Evolutionary conservation across 2,329 filamentous ascomycete species (phyloP), one percentile per base, ranked within the genome.

Genomic region (Ampelomyces quisqualis): DNA sequence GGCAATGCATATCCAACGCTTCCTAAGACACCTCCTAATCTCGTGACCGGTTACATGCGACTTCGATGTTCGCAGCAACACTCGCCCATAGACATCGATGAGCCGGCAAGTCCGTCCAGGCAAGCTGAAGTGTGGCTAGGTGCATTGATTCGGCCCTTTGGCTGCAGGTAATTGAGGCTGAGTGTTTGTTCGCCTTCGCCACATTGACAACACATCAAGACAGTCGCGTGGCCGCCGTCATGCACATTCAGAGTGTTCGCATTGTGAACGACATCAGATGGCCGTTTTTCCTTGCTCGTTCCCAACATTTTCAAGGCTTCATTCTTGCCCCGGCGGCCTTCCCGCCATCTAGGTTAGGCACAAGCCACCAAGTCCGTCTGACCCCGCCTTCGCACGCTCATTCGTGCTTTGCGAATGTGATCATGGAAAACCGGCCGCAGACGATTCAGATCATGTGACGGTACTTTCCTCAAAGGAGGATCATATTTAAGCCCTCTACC

Each of bases 121-220:
- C 41, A 43, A 60, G 61, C 58, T 63, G 49, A 49, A 53, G 47
- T 54, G 59, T 63, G 59, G 58, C 60, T 63, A 55, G 40, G 61
- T 58, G 56, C 54, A 47, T 51, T 37, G 33, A 47, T 32, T 47
- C 44, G 43, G 42, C 43, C 26, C 7, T 30, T 32, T 57, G 58
- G 52, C 43, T 52, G 45, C 53, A 52, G 34, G 13, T 30, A 36
- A 53, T 19, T 59, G 64, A 65, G 63, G 64, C 64, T 68, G 62
- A 55, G 63, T 43, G 29, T 24, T 33, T 31, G 53, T 57, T 59
- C 56, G 32, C 31, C 49, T 45, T 62, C 56, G 60, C 60, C 59
- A 61, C 58, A 45, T 38, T 57, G 59, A 57, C 60, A 64, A 51
- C 60, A 50, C 60, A 63, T 61, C 54, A 57, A 58, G 50, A 48